phyloP scores from a whole-genome alignment of 2,329 filamentous ascomycete species.

The Pseudonectria buxi region DNA sequence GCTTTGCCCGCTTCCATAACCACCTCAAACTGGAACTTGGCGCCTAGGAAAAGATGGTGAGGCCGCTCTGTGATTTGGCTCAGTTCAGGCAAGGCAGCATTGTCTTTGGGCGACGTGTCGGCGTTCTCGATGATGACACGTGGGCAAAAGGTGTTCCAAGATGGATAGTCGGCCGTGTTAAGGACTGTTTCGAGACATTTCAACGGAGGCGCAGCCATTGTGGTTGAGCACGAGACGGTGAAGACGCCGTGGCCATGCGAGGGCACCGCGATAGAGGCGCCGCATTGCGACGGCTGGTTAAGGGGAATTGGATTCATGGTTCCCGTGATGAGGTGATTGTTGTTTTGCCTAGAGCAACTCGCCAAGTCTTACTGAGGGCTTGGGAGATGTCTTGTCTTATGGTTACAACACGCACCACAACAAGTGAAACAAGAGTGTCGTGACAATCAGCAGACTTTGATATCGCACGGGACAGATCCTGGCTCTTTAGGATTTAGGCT shows the following conservation, averaged over 20 bases:
- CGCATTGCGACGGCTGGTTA: not conserved
- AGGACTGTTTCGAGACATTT: not conserved
- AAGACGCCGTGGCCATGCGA: not conserved
- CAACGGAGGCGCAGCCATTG: not conserved
- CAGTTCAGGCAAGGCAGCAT: too few species aligned
- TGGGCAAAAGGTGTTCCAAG: constrained; percentile 1
- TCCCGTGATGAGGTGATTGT: not conserved
- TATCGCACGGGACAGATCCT: too few species aligned
- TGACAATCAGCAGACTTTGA: too few species aligned
- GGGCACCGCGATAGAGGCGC: not conserved
- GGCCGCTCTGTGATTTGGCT: too few species aligned
- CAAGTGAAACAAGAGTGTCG: too few species aligned
- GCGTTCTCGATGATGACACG: not conserved
- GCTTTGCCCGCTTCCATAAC: constrained; percentile 1
- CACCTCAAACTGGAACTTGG: constrained; percentile 1
- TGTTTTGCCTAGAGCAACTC: too few species aligned
- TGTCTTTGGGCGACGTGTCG: too few species aligned
- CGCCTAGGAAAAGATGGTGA: not conserved
- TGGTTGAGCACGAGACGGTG: not conserved
- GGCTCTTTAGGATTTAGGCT: too few species aligned
- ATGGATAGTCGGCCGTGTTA: not conserved
- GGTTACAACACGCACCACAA: too few species aligned
- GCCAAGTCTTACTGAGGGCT: too few species aligned
- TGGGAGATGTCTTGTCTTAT: too few species aligned
- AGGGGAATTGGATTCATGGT: not conserved